These are phyloP conservation scores for Chernovozyma aurita DNA, from an alignment of 1,139 yeast species.

Conservation along the genomic window DNA sequence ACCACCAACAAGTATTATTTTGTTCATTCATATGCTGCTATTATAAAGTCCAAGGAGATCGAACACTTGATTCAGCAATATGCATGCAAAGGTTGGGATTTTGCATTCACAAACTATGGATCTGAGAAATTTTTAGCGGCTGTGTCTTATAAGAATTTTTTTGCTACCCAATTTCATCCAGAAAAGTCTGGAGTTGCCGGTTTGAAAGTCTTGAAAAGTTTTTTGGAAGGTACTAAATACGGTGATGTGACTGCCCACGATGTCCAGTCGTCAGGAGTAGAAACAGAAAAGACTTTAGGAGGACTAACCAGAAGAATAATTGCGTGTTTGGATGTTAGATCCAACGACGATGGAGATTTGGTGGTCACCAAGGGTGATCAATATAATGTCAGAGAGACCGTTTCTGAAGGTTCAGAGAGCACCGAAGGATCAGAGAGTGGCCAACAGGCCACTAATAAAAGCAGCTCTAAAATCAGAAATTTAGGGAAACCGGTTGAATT, in stretches of 20 bases:
- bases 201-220: conserved; percentile 64
- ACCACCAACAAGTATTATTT: conserved; percentile 75
- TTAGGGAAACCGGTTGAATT: conserved; percentile 93
- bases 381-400: conserved; percentile 86
- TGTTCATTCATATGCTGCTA: conserved; percentile 90
- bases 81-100: conserved; percentile 64
- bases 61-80: conserved; percentile 24
- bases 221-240: conserved; percentile 50
- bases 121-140: conserved; percentile 84
- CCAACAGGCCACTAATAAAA: no score
- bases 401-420: conserved; percentile 17
- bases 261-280: conserved; percentile 11
- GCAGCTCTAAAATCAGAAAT: conserved; percentile 72
- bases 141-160: conserved; percentile 64
- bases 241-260: conserved; percentile 18
- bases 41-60: conserved; percentile 37
- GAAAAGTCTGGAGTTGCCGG: conserved; percentile 95
- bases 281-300: conserved; percentile 47
- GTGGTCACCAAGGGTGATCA: conserved; percentile 98
- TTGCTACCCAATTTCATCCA: conserved; percentile 97
- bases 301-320: conserved; percentile 88
- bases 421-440: conserved; percentile 37
- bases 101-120: conserved; percentile 72
- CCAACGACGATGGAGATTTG: conserved; percentile 89
- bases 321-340: conserved; percentile 94